Evolutionary conservation across 2,329 filamentous ascomycete genomes (phyloP).

Genomic region (Pestalotiopsis sp.): DNA sequence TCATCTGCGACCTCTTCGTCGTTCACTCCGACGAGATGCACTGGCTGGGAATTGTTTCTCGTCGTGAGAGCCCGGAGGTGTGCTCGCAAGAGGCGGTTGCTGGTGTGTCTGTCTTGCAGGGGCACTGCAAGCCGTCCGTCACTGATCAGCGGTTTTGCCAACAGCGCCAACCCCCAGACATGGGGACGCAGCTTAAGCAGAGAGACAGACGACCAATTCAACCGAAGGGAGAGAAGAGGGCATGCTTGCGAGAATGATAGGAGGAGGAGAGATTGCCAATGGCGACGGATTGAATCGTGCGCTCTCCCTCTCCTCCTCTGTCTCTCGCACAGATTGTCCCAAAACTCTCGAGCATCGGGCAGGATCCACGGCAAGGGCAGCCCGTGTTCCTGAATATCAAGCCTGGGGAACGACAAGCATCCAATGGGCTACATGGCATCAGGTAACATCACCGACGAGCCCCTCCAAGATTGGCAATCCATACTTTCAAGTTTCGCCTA

Average conservation of each 20-base stretch:
- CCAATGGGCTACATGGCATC: neutral
- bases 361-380: neutral
- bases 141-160: neutral
- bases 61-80: neutral
- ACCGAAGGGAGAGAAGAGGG: neutral
- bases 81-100: neutral
- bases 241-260: neutral
- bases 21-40: neutral
- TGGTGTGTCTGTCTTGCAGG: neutral
- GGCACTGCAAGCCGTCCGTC: neutral
- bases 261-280: neutral
- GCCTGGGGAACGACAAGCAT: neutral
- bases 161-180: neutral
- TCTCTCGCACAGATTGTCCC: neutral
- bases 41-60: neutral
- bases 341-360: neutral
- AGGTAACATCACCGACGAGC: slow-evolving; percentile 3
- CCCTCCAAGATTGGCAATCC: slow-evolving; percentile 5
- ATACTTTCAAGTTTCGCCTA: neutral
- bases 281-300: neutral
- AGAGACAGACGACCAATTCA: neutral
- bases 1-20: neutral
- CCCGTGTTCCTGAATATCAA: neutral
- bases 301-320: neutral
- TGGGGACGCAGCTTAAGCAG: neutral